A percentile compares a stretch with the other conserved stretches of the same genome.
These are phyloP conservation scores for Lanmaoa pseudosensibilis DNA, from an alignment of 768 basidiomycete genomes.

Conservation along the genomic window DNA sequence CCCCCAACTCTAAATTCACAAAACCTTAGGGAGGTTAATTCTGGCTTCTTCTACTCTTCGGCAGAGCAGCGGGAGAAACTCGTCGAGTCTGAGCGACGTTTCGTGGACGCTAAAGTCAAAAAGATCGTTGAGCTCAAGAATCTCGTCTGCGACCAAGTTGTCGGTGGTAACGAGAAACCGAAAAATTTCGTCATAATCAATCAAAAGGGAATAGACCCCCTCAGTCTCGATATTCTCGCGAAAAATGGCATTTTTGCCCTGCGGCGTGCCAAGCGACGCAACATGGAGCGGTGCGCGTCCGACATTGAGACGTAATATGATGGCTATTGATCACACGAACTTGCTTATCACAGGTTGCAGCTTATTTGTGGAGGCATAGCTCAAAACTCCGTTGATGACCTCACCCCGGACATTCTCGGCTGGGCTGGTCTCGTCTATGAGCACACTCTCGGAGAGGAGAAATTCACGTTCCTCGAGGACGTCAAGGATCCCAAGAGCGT, in stretches of 20 bases:
- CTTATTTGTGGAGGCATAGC: constrained; percentile 92
- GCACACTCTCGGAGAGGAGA: constrained; percentile 98
- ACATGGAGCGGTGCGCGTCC: constrained; percentile 86
- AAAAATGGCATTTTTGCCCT: constrained; percentile 97
- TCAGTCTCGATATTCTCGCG: constrained; percentile 91
- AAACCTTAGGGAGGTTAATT: constrained; percentile 87
- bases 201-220: constrained; percentile 98
- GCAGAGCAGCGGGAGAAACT: constrained; percentile 98
- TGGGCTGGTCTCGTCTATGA: constrained; percentile 99
- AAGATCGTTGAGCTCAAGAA: constrained; percentile 98
- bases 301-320: constrained; percentile 29
- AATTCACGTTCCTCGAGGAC: constrained; percentile 96
- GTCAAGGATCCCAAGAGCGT: constrained; percentile 94
- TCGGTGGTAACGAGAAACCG: constrained; percentile 75
- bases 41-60: constrained; percentile 98
- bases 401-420: constrained; percentile 86
- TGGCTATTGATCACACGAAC: constrained; percentile 24
- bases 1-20: constrained; percentile 20
- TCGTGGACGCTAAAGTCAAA: constrained; percentile 90
- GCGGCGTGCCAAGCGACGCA: constrained; percentile 93
- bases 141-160: constrained; percentile 89
- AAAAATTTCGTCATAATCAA: constrained; percentile 95
- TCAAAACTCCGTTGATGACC: constrained; percentile 97
- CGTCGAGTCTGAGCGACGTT: constrained; percentile 93
- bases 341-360: constrained; percentile 62